A percentile compares a stretch with the other conserved stretches of the same genome.
phyloP scores from a whole-genome alignment of 1,139 yeast species.

The Kodamaea arcana region DNA sequence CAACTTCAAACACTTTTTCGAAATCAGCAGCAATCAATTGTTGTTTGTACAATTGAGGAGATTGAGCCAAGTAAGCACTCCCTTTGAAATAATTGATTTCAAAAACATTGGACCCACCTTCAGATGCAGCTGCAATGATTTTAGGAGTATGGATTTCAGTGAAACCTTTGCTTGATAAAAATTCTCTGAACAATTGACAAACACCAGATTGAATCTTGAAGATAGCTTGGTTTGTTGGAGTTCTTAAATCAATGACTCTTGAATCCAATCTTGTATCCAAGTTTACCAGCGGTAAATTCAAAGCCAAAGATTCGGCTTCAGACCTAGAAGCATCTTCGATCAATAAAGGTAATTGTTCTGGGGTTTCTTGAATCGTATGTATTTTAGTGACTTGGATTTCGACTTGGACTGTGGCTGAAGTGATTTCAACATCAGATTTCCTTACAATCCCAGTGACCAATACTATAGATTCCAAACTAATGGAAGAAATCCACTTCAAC shows the following conservation, averaged over 20 bases:
- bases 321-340: constrained; percentile 96
- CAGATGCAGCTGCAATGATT: constrained; percentile 90
- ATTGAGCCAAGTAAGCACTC: constrained; percentile 91
- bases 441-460: constrained; percentile 80
- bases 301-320: constrained; percentile 90
- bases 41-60: constrained; percentile 97
- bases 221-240: constrained; percentile 95
- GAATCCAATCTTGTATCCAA: constrained; percentile 94
- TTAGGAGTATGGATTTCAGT: constrained; percentile 95
- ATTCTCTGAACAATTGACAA: constrained; percentile 84
- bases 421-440: constrained; percentile 82
- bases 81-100: constrained; percentile 90
- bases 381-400: constrained; percentile 78
- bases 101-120: constrained; percentile 97
- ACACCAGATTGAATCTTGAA: constrained; percentile 93
- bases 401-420: constrained; percentile 86
- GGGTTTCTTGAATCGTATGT: constrained; percentile 79
- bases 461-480: constrained; percentile 87
- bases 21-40: constrained; percentile 97
- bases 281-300: constrained; percentile 88
- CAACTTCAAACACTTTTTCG: constrained; percentile 92
- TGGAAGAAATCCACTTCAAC: constrained; percentile 92
- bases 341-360: constrained; percentile 87
- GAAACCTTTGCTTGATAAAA: constrained; percentile 62
- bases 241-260: constrained; percentile 93